Evolutionary conservation across 2,329 filamentous ascomycete genomes (phyloP).

Genomic region (Monosporascus cannonballus): DNA sequence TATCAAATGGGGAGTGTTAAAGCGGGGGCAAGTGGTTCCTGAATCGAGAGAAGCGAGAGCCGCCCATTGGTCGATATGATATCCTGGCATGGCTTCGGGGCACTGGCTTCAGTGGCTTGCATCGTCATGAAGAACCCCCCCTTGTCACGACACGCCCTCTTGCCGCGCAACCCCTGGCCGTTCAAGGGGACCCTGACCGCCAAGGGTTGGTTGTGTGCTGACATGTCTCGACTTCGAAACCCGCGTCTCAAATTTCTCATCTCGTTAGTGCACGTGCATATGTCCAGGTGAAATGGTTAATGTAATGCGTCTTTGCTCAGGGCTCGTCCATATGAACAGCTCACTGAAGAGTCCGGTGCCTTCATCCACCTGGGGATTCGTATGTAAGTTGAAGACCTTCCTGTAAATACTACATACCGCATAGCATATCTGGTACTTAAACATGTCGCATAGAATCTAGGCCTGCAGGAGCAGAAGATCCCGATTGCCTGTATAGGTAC

Average conservation of each 20-base stretch:
- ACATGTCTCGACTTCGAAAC: not conserved
- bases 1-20: not conserved
- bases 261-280: too few species aligned
- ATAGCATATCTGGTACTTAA: too few species aligned
- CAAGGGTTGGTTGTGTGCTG: not conserved
- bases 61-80: not conserved
- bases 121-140: not conserved
- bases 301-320: too few species aligned
- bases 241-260: not conserved
- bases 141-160: not conserved
- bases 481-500: too few species aligned
- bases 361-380: too few species aligned
- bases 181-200: not conserved
- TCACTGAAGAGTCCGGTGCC: too few species aligned
- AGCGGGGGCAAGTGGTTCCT: not conserved
- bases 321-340: too few species aligned
- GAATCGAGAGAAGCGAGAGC: not conserved
- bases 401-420: too few species aligned
- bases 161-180: not conserved
- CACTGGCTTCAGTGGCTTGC: not conserved
- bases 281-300: too few species aligned
- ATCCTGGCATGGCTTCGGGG: not conserved
- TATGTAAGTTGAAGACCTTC: too few species aligned
- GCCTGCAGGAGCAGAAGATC: too few species aligned
- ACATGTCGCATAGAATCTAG: too few species aligned